These are phyloP conservation scores for Phaeosphaeria sp. DNA, from an alignment of 2,329 filamentous ascomycete genomes.

Conservation along the genomic window DNA sequence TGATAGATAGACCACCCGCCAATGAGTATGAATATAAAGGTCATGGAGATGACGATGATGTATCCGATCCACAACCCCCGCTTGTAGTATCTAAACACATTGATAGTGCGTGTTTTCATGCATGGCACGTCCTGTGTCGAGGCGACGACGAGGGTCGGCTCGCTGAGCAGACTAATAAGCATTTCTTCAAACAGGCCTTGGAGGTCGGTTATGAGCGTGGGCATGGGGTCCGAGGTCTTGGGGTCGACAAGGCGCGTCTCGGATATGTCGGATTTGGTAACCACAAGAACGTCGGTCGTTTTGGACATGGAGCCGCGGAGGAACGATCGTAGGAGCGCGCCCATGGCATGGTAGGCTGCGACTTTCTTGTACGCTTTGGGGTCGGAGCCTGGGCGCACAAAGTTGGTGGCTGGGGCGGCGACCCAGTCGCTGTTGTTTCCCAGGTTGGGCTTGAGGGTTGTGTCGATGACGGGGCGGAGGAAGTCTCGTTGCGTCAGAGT, in stretches of 20 bases:
- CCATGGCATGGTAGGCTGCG: constrained; percentile 43
- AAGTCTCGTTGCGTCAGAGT: constrained; percentile 35
- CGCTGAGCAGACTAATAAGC: constrained; percentile 44
- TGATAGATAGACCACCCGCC: constrained; percentile 42
- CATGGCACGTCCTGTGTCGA: constrained; percentile 32
- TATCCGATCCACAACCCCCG: constrained; percentile 47
- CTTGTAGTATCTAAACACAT: constrained; percentile 41
- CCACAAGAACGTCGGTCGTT: constrained; percentile 24
- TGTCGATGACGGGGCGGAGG: constrained; percentile 38
- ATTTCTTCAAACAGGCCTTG: constrained; percentile 48
- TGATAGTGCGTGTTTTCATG: constrained; percentile 31
- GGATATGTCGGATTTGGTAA: constrained; percentile 44
- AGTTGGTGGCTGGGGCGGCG: constrained; percentile 27
- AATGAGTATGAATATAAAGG: constrained; percentile 37
- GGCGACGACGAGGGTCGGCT: constrained; percentile 39
- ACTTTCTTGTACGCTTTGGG: constrained; percentile 38
- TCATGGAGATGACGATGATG: constrained; percentile 38
- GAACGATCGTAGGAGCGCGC: constrained; percentile 42
- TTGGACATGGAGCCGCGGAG: constrained; percentile 41
- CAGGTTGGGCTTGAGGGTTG: constrained; percentile 23
- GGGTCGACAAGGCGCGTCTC: constrained; percentile 43
- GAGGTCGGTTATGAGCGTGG: constrained; percentile 34
- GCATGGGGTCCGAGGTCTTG: constrained; percentile 35
- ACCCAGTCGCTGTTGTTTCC: constrained; percentile 18
- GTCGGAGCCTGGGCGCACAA: constrained; percentile 31